Conservation (phyloP, 1,284 basidiomycete species). For the Pulveroboletus ridleyi region DNA sequence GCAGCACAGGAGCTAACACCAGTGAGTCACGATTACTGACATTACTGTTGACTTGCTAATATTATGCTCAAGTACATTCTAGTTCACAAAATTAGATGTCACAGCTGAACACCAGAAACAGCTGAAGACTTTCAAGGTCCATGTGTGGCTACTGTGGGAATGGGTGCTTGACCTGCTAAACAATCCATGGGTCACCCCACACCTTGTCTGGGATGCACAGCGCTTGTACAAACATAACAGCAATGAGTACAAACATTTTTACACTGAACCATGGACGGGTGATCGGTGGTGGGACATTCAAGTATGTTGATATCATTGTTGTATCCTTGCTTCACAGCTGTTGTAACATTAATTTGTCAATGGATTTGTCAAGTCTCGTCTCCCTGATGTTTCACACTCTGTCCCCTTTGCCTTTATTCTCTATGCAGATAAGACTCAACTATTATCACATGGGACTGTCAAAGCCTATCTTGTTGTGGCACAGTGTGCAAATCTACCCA, state of each 20-base stretch:
- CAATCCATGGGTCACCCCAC: conserved; percentile 11
- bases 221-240: too few relatives aligned
- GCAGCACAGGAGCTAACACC: too few relatives aligned
- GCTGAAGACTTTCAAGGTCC: neutral
- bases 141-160: conserved; percentile 30
- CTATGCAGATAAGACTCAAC: conserved; percentile 51
- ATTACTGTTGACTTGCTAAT: too few relatives aligned
- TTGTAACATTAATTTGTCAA: too few relatives aligned
- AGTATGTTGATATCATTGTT: too few relatives aligned
- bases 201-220: too few relatives aligned
- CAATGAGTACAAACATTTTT: conserved; percentile 24
- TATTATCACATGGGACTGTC: conserved; percentile 45
- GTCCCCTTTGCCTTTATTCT: conserved; percentile 36
- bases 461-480: too few relatives aligned
- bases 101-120: neutral
- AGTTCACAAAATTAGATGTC: neutral
- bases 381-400: neutral
- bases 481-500: too few relatives aligned
- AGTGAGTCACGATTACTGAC: too few relatives aligned
- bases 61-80: too few relatives aligned
- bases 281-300: conserved; percentile 30
- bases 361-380: too few relatives aligned
- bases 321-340: too few relatives aligned
- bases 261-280: conserved; percentile 38
- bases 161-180: conserved; percentile 33